A percentile compares a stretch with the other conserved stretches of the same genome.
These are phyloP conservation scores for Colletotrichum brevisporum DNA, from an alignment of 2,329 filamentous ascomycete genomes.

Conservation along the genomic window DNA sequence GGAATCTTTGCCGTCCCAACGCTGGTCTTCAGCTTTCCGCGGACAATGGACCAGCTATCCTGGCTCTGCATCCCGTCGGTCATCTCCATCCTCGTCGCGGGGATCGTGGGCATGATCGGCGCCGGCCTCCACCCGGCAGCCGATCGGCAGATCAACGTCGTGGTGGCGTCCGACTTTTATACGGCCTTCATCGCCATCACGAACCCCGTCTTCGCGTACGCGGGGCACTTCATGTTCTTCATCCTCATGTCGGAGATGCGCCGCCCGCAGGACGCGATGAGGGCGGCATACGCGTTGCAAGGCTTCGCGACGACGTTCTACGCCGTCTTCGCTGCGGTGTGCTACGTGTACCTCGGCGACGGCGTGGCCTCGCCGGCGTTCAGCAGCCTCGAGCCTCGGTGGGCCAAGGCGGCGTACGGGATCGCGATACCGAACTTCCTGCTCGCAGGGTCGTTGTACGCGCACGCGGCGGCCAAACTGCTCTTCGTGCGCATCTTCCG, in stretches of 20 bases:
- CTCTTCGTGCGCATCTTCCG: conserved; percentile 65
- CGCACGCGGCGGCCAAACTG: conserved; percentile 66
- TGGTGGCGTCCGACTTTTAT: conserved; percentile 50
- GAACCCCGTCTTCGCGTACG: conserved; percentile 67
- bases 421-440: conserved; percentile 65
- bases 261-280: conserved; percentile 64
- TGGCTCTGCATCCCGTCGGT: conserved; percentile 62
- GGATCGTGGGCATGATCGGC: conserved; percentile 65
- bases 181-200: conserved; percentile 51
- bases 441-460: conserved; percentile 63
- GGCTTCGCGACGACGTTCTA: conserved; percentile 65
- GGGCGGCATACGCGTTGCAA: conserved; percentile 65
- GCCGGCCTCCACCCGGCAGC: conserved; percentile 58
- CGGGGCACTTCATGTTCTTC: conserved; percentile 69
- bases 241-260: conserved; percentile 68
- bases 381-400: conserved; percentile 58
- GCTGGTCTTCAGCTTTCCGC: conserved; percentile 61
- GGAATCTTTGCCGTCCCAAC: conserved; percentile 65
- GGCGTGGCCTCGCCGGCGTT: conserved; percentile 62
- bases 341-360: conserved; percentile 64
- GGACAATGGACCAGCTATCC: conserved; percentile 63
- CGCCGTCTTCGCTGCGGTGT: conserved; percentile 63
- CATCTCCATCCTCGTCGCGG: conserved; percentile 63
- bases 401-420: conserved; percentile 65
- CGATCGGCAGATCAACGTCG: conserved; percentile 54